Evolutionary conservation across 148 eudicot species (phyloP), one percentile per base, ranked within the genome.

Genomic region (Suaeda aralocaspica): DNA sequence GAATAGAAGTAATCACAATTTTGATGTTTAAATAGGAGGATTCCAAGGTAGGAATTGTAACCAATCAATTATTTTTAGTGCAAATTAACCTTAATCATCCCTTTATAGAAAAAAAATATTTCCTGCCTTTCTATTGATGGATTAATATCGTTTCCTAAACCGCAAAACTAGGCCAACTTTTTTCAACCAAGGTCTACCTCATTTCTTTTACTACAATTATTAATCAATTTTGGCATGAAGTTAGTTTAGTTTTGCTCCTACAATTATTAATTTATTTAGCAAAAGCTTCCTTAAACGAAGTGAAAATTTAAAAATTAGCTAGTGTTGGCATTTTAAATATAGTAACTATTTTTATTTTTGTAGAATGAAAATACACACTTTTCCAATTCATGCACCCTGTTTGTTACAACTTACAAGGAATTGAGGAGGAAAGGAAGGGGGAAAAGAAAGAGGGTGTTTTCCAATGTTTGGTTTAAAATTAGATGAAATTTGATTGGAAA

Each of bases 21-120:
- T 33, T 14, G 10, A 15, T 18, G 29, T 30, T 59, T 70, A 70
- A 29, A 59, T 59, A 70, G 21, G 42, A 22, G 10, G 57, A 69
- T 29, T 33, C 18, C 1, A 46, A 26, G 56, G 55, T 34, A 45
- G 66, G n/a, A n/a, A n/a, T n/a, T n/a, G 29, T 19, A 21, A 10
- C 9, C 14, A 5, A 24, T 41, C 22, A 39, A 2, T 49, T 34
- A 48, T 46, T 46, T 56, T 16, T 31, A 42, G n/a, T n/a, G n/a
- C 1, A 39, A 14, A 41, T 12, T 62, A 25, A 49, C 15, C 10
- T 14, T 53, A 33, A 61, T 71, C 14, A 19, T 11, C 48, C 46
- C 41, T 59, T 59, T 59, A 59, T 19, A 2, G 1, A n/a, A 19
- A 12, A 22, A 6, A n/a, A 36, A 11, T n/a, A 10, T 6, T 41